phyloP scores from a whole-genome alignment of 176 grass and related monocot species.

The Eleusine coracana region DNA sequence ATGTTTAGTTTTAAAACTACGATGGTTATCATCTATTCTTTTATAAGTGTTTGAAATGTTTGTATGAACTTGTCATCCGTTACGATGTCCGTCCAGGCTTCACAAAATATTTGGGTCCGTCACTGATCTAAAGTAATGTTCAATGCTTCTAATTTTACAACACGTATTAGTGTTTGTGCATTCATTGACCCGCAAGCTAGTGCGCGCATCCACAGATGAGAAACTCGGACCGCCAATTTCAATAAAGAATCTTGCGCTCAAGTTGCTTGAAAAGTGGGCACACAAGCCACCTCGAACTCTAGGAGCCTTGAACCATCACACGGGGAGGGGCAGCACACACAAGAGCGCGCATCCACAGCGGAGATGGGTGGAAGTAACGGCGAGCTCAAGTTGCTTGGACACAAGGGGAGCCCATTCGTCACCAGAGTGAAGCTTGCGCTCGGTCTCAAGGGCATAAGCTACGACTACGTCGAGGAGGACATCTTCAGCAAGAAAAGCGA shows the following conservation, averaged over 20 bases:
- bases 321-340: not conserved
- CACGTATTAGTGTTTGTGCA: not conserved
- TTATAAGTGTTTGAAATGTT: no score
- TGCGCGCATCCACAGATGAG: no score
- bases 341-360: not conserved
- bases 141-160: no score
- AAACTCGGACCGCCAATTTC: no score
- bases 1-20: no score
- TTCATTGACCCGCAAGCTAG: not conserved
- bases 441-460: conserved; percentile 50
- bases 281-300: not conserved
- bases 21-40: no score
- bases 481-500: conserved; percentile 49
- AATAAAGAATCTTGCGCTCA: not conserved
- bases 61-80: no score
- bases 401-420: conserved; percentile 37
- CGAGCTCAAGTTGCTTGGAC: conserved; percentile 49
- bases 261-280: no score
- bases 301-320: not conserved
- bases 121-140: no score
- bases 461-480: conserved; percentile 54
- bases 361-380: conserved; percentile 4
- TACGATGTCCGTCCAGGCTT: no score
- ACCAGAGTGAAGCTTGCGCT: conserved; percentile 50
- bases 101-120: no score